These are phyloP conservation scores for Rhizomucor miehei DNA, from an alignment of 371 early-diverging fungal genomes.

Conservation along the genomic window DNA sequence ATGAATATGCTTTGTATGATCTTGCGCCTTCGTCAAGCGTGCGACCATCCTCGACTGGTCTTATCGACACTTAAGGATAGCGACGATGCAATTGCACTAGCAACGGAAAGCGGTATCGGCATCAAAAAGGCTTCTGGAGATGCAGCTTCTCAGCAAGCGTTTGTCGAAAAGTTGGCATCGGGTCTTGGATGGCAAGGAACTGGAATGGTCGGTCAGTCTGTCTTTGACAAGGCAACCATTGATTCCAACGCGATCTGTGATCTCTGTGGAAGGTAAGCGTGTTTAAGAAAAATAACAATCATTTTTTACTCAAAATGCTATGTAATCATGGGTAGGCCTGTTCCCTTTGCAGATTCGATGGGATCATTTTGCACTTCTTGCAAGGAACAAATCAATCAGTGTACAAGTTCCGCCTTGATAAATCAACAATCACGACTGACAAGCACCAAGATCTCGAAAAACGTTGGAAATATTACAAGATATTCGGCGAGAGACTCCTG, in stretches of 20 bases:
- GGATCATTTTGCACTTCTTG: constrained; percentile 17
- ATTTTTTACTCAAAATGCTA: too few relatives aligned
- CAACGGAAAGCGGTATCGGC: constrained; percentile 6
- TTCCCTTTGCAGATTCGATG: too few relatives aligned
- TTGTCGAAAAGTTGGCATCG: constrained; percentile 27
- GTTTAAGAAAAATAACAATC: not conserved
- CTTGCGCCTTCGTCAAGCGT: constrained; percentile 60
- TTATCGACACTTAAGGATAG: constrained; percentile 61
- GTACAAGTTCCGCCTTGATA: not conserved
- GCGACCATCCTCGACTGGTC: constrained; percentile 76
- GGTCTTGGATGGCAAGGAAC: constrained; percentile 29
- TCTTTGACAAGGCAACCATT: constrained; percentile 11
- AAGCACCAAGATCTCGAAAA: constrained; percentile 52
- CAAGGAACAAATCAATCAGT: constrained; percentile 10
- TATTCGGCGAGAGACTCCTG: constrained; percentile 25
- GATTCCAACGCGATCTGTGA: constrained; percentile 13
- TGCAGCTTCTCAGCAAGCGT: constrained; percentile 14
- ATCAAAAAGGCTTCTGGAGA: constrained; percentile 8
- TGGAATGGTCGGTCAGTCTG: constrained; percentile 16
- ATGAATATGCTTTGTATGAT: constrained; percentile 56
- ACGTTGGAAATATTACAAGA: constrained; percentile 42
- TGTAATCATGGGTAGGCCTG: too few relatives aligned
- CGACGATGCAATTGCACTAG: constrained; percentile 29
- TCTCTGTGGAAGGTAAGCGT: constrained; percentile 33
- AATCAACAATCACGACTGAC: constrained; percentile 11